phyloP scores from a whole-genome alignment of 1,284 basidiomycete genomes.

The Ceratobasidium sp. region DNA sequence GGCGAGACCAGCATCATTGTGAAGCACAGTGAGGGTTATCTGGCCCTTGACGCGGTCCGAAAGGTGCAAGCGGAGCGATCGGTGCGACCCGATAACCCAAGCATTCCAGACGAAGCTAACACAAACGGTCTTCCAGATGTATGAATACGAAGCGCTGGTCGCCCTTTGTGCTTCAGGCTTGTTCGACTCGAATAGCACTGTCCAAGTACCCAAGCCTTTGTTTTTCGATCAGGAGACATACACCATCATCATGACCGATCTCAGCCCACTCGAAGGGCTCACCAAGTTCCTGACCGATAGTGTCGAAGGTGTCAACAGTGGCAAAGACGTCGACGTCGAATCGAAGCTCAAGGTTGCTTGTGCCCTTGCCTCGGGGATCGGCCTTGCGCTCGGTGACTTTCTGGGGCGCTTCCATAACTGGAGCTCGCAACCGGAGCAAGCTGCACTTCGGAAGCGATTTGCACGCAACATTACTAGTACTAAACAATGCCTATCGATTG shows the following conservation, averaged over 20 bases:
- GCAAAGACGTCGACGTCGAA: neutral
- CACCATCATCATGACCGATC: slow-evolving; percentile 23
- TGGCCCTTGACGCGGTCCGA: neutral
- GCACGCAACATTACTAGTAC: too few relatives aligned
- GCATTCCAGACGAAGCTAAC: neutral
- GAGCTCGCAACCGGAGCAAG: neutral
- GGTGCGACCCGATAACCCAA: neutral
- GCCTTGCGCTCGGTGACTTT: slow-evolving; percentile 16
- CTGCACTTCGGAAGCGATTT: neutral
- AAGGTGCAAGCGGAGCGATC: neutral
- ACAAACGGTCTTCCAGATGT: neutral
- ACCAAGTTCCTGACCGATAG: neutral
- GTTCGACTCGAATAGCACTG: neutral
- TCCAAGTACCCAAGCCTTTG: slow-evolving; percentile 7
- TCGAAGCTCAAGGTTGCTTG: too few relatives aligned
- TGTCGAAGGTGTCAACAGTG: neutral
- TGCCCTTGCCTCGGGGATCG: neutral
- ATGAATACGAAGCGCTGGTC: slow-evolving; percentile 9
- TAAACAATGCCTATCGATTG: too few relatives aligned
- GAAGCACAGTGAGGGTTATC: slow-evolving; percentile 12
- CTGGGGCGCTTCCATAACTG: slow-evolving; percentile 13
- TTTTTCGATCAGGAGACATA: slow-evolving; percentile 4
- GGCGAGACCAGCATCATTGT: slow-evolving; percentile 5
- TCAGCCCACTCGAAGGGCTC: neutral
- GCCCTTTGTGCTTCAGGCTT: slow-evolving; percentile 1